Evolutionary conservation across 1,139 yeast species (phyloP), one percentile per base, ranked within the genome.

Genomic region (Magnusiomyces clavatus): DNA sequence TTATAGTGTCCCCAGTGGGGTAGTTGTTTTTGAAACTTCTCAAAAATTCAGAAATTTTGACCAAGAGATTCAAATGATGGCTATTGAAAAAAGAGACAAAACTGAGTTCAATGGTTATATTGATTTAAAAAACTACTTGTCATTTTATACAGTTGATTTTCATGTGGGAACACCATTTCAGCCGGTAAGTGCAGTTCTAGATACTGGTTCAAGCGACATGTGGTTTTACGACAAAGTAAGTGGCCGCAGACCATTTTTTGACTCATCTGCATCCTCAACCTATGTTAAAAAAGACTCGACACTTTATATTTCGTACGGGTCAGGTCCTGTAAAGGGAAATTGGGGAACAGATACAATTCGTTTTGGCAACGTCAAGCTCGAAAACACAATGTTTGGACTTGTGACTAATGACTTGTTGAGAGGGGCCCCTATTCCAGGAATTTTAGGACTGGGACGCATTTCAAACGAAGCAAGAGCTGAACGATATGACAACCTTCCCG

Each of bases 341-440:
- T 83, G 82, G 80, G 86, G 82, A 49, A 69, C 69, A 49, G 92
- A 83, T 60, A 66, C 68, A 40, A 66, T 81, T 34, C 54, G 57
- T 2, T 59, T 82, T 51, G 73, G 74, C 52, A 73, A 69, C 13
- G 69, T 73, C 5, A 64, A 67, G 16, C 73, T 83, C n/a, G 57
- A 69, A 0, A 64, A 69, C 53, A 67, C 78, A 51, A 71, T 77
- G 2, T 71, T 82, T 57, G 87, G 56, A 2, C 49, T 48, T 35
- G 53, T 48, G 1, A 51, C 53, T 1, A 24, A 51, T 13, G 54
- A 52, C 46, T 40, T 48, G 5, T 46, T 52, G 3, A 34, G 47
- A 13, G 52, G 55, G 11, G 45, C 50, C 2, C 42, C 46, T 13
- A 47, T 50, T 31, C 55, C 52, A 16, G 55, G 55, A 19, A 46